Evolutionary conservation across 2,329 filamentous ascomycete species (phyloP), one percentile per base, ranked within the genome.

Genomic region (Penicillium sp.): DNA sequence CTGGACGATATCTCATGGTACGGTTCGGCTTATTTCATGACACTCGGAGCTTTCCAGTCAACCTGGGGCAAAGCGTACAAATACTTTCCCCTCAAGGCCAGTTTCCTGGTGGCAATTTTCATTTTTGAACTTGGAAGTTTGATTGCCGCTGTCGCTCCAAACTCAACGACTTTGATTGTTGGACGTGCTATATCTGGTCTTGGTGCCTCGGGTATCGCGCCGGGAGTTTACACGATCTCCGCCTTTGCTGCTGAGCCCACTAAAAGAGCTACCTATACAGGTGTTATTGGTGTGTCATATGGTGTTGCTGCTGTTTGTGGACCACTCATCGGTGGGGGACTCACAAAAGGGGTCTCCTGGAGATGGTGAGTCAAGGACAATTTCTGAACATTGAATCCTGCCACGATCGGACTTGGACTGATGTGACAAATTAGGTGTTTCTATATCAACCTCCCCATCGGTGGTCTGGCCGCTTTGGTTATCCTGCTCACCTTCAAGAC

Each of bases 31-130:
- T 83, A 80, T 67, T 75, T 80, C 61, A 71, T 84, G 56, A 81
- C 79, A 0, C 64, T 75, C 22, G 75, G 75, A 7, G 71, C 76
- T 2, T 79, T 83, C 56, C 80, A 83, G 57, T 75, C 80, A 1
- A 71, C 75, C 0, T 78, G 76, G 64, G 83, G 83, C 3, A 80
- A 81, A 58, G 66, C 77, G 2, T 84, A 80, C 70, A 81, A 78
- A 51, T 82, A 76, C 67, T 80, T 78, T 60, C 67, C 72, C 3
- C 51, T 65, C 33, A 71, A 71, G 48, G 42, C 7, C 16, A 40
- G 40, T 11, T 79, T 75, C 46, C 55, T 76, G 14, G 45, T 63
- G 37, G 68, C 70, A 0, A 64, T 76, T 10, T 64, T 60, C 33
- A 58, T 74, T 1, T 77, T 78, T 58, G 73, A 76, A 42, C 35